Evolutionary conservation across 2,329 filamentous ascomycete genomes (phyloP), one percentile per base, ranked within the genome.

Genomic region (Macroventuria anomochaeta): DNA sequence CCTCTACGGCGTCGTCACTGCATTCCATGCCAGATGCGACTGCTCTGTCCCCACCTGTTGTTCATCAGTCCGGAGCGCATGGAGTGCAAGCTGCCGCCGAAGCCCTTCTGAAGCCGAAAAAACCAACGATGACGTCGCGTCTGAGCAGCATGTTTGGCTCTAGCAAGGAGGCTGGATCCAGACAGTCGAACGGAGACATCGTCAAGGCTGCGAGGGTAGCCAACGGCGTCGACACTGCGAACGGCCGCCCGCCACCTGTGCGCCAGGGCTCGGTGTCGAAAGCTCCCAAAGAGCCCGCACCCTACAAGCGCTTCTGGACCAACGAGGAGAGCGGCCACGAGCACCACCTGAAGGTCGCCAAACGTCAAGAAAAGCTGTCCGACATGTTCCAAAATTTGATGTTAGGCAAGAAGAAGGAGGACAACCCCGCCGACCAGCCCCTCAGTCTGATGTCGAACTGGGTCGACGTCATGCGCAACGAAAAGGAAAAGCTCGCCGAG

Each of bases 391-490:
- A 92, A 64, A 88, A 88, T 63, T 84, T 97, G 65, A 83, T 97
- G 46, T 80, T 82, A 52, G 91, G 91, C 60, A 91, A 90, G 76
- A 93, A 91, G 76, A 89, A 90, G 71, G 90, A 93, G 58, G 82
- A 85, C 13, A 78, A 80, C 17, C 82, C 85, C 58, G 81, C 83
- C 23, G 90, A 95, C 57, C 86, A 91, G 70, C 91, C 96, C 62
- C 79, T 97, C 38, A 97, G 93, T 7, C 83, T 99, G 50, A 95
- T 97, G 79, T 95, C 93, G 23, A 93, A 86, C 65, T 97, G 93
- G 93, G 93, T 97, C 50, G 93, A 97, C 73, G 93, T 96, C 58
- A 82, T 97, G 64, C 91, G 92, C 73, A 89, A 85, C 63, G 93
- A 97, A 75, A 92, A 91, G 73, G 91, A 96, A 55, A 85, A 83